These are phyloP conservation scores for Prunus salicina DNA, from an alignment of 306 rosid genomes.

Conservation along the genomic window DNA sequence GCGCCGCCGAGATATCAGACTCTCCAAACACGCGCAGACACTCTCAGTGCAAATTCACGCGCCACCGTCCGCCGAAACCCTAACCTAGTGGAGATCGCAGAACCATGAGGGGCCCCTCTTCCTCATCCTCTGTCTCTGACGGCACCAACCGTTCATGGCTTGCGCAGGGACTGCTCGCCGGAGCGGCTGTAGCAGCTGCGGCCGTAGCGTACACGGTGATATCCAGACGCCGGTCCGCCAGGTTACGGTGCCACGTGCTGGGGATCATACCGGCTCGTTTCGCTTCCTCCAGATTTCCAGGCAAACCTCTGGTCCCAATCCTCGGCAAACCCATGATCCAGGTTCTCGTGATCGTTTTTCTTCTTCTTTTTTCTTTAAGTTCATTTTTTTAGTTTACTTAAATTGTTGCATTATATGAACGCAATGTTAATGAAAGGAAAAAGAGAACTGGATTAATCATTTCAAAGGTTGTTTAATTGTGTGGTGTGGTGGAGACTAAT, in stretches of 20 bases:
- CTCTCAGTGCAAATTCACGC: not conserved
- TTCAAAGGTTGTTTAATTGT: not conserved
- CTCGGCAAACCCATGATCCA: constrained; percentile 16
- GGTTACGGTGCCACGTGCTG: constrained; percentile 13
- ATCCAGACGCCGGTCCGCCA: not conserved
- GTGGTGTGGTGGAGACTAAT: not conserved
- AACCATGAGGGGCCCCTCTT: not conserved
- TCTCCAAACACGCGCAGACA: not conserved
- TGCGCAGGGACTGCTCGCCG: not conserved
- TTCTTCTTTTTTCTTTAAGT: not conserved
- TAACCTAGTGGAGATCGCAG: not conserved
- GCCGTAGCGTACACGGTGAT: constrained; percentile 1
- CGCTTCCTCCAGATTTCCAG: constrained; percentile 11
- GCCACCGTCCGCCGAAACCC: not conserved
- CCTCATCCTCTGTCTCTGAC: not conserved
- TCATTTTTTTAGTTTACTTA: no score
- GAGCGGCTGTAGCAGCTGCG: not conserved
- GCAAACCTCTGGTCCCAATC: constrained; percentile 15
- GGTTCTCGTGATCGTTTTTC: not conserved
- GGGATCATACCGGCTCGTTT: constrained; percentile 17
- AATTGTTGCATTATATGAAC: no score
- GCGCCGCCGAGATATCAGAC: not conserved
- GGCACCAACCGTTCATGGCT: not conserved
- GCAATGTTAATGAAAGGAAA: no score
- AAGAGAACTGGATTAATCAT: not conserved